Conservation (phyloP, 2,329 filamentous ascomycete species). For the Chrysosporium queenslandicum region DNA sequence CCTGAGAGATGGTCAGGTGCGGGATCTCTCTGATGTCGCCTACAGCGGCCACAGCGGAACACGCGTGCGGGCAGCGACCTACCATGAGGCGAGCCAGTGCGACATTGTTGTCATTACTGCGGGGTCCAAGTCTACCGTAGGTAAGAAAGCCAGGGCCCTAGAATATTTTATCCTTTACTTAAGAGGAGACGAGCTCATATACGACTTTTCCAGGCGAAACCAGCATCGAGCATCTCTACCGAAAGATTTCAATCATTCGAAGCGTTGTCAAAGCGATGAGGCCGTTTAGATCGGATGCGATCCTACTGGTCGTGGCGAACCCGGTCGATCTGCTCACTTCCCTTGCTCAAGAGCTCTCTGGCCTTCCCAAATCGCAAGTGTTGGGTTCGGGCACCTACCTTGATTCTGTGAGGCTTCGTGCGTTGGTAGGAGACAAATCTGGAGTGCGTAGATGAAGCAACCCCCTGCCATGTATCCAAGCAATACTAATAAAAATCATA, state of each 20-base stretch:
- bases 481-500: not conserved
- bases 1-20: slow-evolving; percentile 42
- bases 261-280: slow-evolving; percentile 42
- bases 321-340: slow-evolving; percentile 48
- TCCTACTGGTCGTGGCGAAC: slow-evolving; percentile 46
- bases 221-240: slow-evolving; percentile 38
- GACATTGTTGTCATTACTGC: slow-evolving; percentile 45
- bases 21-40: slow-evolving; percentile 45
- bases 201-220: slow-evolving; percentile 33
- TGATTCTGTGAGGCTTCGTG: slow-evolving; percentile 43
- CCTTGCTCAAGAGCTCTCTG: slow-evolving; percentile 40
- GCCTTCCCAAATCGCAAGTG: slow-evolving; percentile 42
- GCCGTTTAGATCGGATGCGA: slow-evolving; percentile 40
- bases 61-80: not conserved
- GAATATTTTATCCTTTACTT: not conserved
- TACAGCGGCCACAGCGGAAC: slow-evolving; percentile 21
- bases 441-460: not conserved
- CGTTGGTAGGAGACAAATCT: slow-evolving; percentile 14
- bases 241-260: slow-evolving; percentile 41
- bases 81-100: slow-evolving; percentile 4
- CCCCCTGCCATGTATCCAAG: too few relatives aligned
- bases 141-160: slow-evolving; percentile 18
- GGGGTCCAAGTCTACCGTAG: slow-evolving; percentile 42
- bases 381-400: slow-evolving; percentile 46
- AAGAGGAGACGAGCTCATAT: not conserved